Percentiles rank a stretch among this genome's conserved stretches.
Evolutionary conservation across 1,284 basidiomycete species (phyloP).

Genomic region (Rhodotorula glutinis): DNA sequence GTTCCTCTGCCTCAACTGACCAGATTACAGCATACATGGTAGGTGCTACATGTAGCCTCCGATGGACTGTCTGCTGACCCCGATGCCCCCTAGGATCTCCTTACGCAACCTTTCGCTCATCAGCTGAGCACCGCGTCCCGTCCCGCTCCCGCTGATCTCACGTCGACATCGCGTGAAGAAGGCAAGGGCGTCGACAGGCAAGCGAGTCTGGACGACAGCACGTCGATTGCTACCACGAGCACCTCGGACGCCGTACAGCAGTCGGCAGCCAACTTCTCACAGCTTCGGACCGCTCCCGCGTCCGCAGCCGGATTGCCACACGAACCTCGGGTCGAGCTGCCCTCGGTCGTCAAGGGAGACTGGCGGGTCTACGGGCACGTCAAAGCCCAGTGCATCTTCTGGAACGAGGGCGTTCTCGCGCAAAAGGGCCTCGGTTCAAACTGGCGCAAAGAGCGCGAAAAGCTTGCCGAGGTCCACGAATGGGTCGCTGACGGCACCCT

Average conservation of each 20-base stretch:
- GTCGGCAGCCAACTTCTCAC: slow-evolving; percentile 1
- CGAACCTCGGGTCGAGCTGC: slow-evolving; percentile 8
- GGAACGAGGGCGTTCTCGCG: slow-evolving; percentile 12
- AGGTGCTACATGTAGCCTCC: neutral
- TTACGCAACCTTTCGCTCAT: slow-evolving; percentile 15
- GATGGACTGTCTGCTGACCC: neutral
- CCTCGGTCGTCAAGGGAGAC: slow-evolving; percentile 26
- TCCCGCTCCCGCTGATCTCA: neutral
- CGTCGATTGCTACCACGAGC: slow-evolving; percentile 2
- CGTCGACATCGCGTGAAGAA: neutral
- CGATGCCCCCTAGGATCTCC: slow-evolving; percentile 11
- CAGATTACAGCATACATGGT: neutral
- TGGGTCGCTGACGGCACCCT: slow-evolving; percentile 21
- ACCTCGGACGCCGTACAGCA: neutral
- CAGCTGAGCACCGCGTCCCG: neutral
- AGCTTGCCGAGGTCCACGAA: slow-evolving; percentile 4
- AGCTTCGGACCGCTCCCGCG: slow-evolving; percentile 10
- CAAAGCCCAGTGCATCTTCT: slow-evolving; percentile 21
- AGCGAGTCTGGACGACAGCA: neutral
- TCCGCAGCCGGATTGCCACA: neutral
- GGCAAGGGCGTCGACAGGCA: neutral
- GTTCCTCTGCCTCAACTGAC: neutral
- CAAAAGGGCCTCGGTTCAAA: neutral
- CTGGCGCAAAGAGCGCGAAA: neutral
- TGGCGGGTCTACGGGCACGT: slow-evolving; percentile 26